Evolutionary conservation across 768 basidiomycete genomes (phyloP).

Genomic region (Boletus vinaceobasis): DNA sequence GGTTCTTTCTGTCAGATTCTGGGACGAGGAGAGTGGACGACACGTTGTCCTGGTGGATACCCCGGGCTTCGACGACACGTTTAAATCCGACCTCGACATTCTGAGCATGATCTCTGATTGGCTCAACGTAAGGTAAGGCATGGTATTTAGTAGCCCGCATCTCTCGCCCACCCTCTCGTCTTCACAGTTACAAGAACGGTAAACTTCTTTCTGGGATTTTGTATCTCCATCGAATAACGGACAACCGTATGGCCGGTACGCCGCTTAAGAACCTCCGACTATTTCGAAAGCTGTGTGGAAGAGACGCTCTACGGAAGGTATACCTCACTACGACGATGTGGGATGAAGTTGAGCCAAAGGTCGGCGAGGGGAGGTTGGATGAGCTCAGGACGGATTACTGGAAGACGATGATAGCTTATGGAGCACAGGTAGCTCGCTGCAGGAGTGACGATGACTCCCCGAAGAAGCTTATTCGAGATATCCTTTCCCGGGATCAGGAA

Average conservation of each 20-base stretch:
- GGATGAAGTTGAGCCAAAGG: constrained; percentile 25
- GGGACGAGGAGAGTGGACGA: background rate
- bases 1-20: constrained; percentile 4
- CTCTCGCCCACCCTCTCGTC: background rate
- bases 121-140: constrained; percentile 11
- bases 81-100: constrained; percentile 10
- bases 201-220: constrained; percentile 33
- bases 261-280: constrained; percentile 33
- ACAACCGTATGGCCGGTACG: constrained; percentile 35
- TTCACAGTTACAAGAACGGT: constrained; percentile 4
- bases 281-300: constrained; percentile 30
- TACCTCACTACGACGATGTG: constrained; percentile 40
- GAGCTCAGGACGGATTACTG: constrained; percentile 11
- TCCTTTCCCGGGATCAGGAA: constrained; percentile 4
- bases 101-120: constrained; percentile 12
- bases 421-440: constrained; percentile 8
- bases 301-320: constrained; percentile 30
- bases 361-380: constrained; percentile 17
- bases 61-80: constrained; percentile 22
- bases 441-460: constrained; percentile 8
- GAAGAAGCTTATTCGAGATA: constrained; percentile 3
- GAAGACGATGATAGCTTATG: constrained; percentile 5
- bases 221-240: constrained; percentile 40
- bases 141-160: background rate
- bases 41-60: constrained; percentile 24